A percentile compares a stretch with the other conserved stretches of the same genome.
phyloP scores from a whole-genome alignment of 148 eudicot species.

The Euryodendron excelsum region DNA sequence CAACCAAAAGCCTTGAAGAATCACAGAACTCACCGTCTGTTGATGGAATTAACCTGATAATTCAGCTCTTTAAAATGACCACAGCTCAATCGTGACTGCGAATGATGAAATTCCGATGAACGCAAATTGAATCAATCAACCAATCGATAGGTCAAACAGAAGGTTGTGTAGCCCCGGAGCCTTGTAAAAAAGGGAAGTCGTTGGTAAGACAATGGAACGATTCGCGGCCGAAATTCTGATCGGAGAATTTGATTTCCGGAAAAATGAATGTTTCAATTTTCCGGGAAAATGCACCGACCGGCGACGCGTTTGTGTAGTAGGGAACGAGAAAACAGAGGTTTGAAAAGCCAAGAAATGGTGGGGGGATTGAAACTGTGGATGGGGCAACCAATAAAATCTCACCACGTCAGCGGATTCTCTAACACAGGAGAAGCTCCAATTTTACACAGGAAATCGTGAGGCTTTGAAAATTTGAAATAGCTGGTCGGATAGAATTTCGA shows the following conservation, averaged over 20 bases:
- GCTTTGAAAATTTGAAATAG: not conserved
- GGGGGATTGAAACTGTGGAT: not conserved
- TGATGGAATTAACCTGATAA: not conserved
- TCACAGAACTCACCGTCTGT: not conserved
- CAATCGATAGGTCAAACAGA: not conserved
- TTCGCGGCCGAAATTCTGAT: not conserved
- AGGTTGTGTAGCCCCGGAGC: not conserved
- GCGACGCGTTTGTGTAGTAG: not conserved
- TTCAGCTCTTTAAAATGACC: not conserved
- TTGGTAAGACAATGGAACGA: not conserved
- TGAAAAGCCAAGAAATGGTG: no score
- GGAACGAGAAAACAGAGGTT: not conserved
- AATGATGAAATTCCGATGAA: not conserved
- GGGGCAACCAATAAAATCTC: not conserved
- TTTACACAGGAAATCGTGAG: not conserved
- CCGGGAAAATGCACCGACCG: conserved; percentile 11
- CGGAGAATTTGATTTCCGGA: not conserved
- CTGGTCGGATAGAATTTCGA: no score
- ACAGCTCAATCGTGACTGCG: not conserved
- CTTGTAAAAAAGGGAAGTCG: no score
- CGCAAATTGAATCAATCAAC: not conserved
- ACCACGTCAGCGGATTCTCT: not conserved
- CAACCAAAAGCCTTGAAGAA: not conserved
- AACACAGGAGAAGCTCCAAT: not conserved
- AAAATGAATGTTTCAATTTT: not conserved